Evolutionary conservation across 1,139 yeast species (phyloP).

Genomic region (Hyphopichia wangnamkhiaoensis): DNA sequence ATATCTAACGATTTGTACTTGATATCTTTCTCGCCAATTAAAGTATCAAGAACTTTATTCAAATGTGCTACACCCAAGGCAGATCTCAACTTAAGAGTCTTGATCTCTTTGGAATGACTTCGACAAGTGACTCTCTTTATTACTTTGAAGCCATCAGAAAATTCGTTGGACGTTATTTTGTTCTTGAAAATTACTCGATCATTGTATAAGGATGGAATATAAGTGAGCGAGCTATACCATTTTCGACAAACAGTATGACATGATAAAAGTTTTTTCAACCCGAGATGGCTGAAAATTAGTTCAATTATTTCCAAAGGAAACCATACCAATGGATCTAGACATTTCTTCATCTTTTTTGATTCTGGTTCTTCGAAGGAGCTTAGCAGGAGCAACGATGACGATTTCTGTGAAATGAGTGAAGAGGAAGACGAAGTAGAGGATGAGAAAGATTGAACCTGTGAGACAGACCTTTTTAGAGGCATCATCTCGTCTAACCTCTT

Average conservation of each 20-base stretch:
- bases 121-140: constrained; percentile 22
- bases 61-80: constrained; percentile 25
- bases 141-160: constrained; percentile 26
- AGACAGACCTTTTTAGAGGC: constrained; percentile 15
- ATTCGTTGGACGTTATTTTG: constrained; percentile 29
- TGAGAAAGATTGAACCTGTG: background rate
- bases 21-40: constrained; percentile 24
- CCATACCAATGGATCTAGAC: constrained; percentile 27
- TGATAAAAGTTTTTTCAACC: constrained; percentile 19
- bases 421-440: background rate
- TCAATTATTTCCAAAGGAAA: constrained; percentile 35
- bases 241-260: constrained; percentile 33
- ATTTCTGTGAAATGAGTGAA: background rate
- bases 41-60: constrained; percentile 23
- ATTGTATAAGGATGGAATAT: constrained; percentile 28
- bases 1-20: constrained; percentile 25
- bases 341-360: constrained; percentile 6
- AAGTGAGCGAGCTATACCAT: constrained; percentile 33
- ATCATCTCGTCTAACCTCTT: constrained; percentile 15
- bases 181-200: constrained; percentile 24
- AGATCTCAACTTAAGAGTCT: constrained; percentile 24
- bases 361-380: constrained; percentile 1
- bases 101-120: constrained; percentile 19
- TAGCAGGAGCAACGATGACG: background rate
- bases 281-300: constrained; percentile 24